phyloP scores from a whole-genome alignment of 371 early-diverging fungal genomes.

The Mortierella sp. region DNA sequence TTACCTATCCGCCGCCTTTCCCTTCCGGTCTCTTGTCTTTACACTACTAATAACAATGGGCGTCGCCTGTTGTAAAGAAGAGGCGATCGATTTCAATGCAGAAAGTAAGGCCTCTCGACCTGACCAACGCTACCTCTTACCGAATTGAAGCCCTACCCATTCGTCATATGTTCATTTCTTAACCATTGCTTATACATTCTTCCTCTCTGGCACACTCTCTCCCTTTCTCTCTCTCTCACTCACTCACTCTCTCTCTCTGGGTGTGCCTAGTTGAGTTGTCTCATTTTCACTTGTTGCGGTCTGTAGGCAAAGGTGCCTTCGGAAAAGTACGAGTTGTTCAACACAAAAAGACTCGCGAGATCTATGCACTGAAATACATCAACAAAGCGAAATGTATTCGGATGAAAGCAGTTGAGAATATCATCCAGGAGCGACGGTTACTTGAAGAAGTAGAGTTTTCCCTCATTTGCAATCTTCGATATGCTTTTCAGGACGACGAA shows the following conservation, averaged over 20 bases:
- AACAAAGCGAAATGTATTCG: conserved; percentile 78
- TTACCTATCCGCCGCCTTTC: not conserved
- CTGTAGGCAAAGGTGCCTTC: conserved; percentile 81
- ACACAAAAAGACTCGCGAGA: conserved; percentile 74
- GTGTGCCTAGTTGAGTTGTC: conserved; percentile 61
- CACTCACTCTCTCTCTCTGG: not conserved
- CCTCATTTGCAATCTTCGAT: conserved; percentile 70
- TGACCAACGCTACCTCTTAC: too few species aligned
- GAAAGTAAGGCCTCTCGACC: conserved; percentile 56
- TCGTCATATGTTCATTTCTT: not conserved
- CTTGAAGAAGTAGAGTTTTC: conserved; percentile 71
- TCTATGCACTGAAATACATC: conserved; percentile 87
- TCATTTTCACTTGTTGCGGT: conserved; percentile 76
- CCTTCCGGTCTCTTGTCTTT: too few species aligned
- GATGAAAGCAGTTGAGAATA: conserved; percentile 75
- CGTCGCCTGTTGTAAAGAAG: conserved; percentile 63
- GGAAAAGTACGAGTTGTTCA: conserved; percentile 89
- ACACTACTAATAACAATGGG: conserved; percentile 54
- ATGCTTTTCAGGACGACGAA: conserved; percentile 74
- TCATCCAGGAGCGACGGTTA: conserved; percentile 76
- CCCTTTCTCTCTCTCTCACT: conserved; percentile 3
- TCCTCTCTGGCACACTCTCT: not conserved
- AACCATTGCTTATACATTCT: too few species aligned
- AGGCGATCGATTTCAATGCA: conserved; percentile 58
- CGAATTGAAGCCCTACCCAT: too few species aligned